Percentiles rank a stretch among this genome's conserved stretches.
These are phyloP conservation scores for Dimargaris cristalligena DNA, from an alignment of 192 early-diverging fungal species.

Conservation along the genomic window DNA sequence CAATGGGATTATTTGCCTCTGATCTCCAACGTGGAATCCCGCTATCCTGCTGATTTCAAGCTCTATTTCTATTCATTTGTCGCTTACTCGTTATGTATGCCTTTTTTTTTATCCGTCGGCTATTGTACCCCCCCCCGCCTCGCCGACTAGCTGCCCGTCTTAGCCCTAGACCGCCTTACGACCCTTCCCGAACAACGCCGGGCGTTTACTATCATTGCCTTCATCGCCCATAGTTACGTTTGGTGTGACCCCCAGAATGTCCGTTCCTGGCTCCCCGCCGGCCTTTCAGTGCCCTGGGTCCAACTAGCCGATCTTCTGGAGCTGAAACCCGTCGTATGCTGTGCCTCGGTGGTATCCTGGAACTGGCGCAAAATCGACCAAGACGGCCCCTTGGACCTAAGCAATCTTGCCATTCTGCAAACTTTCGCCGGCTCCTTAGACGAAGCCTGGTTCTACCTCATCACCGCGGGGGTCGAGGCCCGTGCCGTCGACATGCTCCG, in stretches of 20 bases:
- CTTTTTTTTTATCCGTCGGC: no score
- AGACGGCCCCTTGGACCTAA: constrained; percentile 45
- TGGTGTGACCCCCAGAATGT: constrained; percentile 55
- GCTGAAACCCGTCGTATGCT: constrained; percentile 74
- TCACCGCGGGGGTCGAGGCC: constrained; percentile 76
- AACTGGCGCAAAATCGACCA: constrained; percentile 83
- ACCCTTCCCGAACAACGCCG: constrained; percentile 58
- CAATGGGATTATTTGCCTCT: no score
- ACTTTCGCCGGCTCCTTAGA: constrained; percentile 79
- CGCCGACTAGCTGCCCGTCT: constrained; percentile 49
- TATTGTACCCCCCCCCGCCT: not conserved
- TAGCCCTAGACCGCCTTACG: constrained; percentile 39
- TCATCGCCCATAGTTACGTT: constrained; percentile 81
- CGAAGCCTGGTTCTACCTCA: constrained; percentile 95
- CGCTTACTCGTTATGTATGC: no score
- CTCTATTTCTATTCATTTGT: no score
- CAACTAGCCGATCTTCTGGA: constrained; percentile 51
- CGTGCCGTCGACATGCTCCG: constrained; percentile 45
- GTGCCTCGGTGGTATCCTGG: constrained; percentile 75
- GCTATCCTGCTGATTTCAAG: no score
- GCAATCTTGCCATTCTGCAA: constrained; percentile 65
- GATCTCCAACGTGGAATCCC: no score
- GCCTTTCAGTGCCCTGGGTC: constrained; percentile 74
- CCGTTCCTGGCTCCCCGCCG: constrained; percentile 45
- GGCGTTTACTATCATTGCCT: constrained; percentile 73